phyloP scores from a whole-genome alignment of 371 early-diverging fungal genomes.

The Mucor saturninus region DNA sequence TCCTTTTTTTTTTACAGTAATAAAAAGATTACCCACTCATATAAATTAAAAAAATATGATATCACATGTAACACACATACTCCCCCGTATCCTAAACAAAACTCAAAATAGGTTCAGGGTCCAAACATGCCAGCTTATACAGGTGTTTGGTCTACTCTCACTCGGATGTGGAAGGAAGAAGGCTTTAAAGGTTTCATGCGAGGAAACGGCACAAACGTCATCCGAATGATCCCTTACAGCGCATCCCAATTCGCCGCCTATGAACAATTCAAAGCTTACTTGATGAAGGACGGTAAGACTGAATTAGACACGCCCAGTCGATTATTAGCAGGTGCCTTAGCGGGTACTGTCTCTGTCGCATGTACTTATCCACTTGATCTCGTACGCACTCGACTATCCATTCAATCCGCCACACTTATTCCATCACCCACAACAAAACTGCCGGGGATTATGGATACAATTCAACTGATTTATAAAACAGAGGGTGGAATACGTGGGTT shows the following conservation, averaged over 20 bases:
- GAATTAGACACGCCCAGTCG: constrained; percentile 78
- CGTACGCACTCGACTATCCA: constrained; percentile 83
- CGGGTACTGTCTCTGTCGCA: constrained; percentile 82
- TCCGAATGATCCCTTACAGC: constrained; percentile 92
- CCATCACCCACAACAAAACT: constrained; percentile 35
- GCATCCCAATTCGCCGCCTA: constrained; percentile 90
- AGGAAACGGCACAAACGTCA: constrained; percentile 92
- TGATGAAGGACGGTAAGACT: constrained; percentile 70
- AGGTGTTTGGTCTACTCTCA: constrained; percentile 74
- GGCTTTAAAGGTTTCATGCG: constrained; percentile 86
- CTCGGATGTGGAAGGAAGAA: constrained; percentile 88
- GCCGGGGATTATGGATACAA: constrained; percentile 74
- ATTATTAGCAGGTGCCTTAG: constrained; percentile 80
- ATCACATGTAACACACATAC: constrained; percentile 30
- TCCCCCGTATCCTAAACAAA: not conserved
- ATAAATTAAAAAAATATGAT: constrained; percentile 18
- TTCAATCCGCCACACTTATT: constrained; percentile 50
- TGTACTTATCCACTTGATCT: constrained; percentile 91
- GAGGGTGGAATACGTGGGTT: constrained; percentile 87
- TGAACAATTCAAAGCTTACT: constrained; percentile 73
- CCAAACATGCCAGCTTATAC: constrained; percentile 68
- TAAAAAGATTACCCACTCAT: not conserved
- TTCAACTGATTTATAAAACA: constrained; percentile 66
- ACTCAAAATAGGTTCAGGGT: constrained; percentile 67
- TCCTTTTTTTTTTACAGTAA: constrained; percentile 1